These are phyloP conservation scores for Draba incana DNA, from an alignment of 345 rosid species.

Conservation along the genomic window DNA sequence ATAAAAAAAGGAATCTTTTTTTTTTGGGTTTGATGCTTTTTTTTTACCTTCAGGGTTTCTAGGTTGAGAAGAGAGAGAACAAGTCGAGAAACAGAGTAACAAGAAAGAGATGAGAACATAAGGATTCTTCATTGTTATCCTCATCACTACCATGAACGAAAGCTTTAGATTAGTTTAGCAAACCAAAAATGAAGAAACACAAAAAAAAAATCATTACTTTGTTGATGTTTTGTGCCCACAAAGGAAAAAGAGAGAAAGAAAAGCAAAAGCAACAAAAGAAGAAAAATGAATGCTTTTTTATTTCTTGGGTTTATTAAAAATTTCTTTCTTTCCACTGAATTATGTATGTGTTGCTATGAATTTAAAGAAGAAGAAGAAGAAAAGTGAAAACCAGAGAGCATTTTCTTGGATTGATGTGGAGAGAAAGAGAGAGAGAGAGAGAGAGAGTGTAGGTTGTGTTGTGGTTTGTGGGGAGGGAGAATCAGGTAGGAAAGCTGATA, in stretches of 20 bases:
- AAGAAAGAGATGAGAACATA: conserved; percentile 35
- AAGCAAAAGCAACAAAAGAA: conserved; percentile 30
- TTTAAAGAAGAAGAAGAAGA: conserved; percentile 1
- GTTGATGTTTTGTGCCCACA: conserved; percentile 45
- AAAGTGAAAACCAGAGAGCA: conserved; percentile 4
- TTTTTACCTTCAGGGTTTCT: conserved; percentile 84
- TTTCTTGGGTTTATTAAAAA: conserved; percentile 30
- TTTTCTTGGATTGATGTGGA: conserved; percentile 4
- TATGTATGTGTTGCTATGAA: conserved; percentile 25
- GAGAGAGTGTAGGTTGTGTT: conserved; percentile 23
- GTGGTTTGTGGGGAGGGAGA: conserved; percentile 39
- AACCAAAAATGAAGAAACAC: conserved; percentile 19
- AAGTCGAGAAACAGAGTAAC: conserved; percentile 40
- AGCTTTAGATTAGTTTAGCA: conserved; percentile 20
- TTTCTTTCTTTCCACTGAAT: conserved; percentile 5
- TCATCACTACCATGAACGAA: conserved; percentile 32
- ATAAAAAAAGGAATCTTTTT: neutral
- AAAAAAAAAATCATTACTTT: conserved; percentile 33
- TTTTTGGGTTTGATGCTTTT: neutral
- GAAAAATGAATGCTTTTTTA: conserved; percentile 6
- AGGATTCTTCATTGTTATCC: conserved; percentile 21
- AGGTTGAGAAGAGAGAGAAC: conserved; percentile 64
- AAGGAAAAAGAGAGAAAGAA: conserved; percentile 1
- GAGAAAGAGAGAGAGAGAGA: conserved; percentile 24
- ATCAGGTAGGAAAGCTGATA: conserved; percentile 42